phyloP scores from a whole-genome alignment of 805 yeast genomes.

The Cyberlindnera xishuangbannaensis region DNA sequence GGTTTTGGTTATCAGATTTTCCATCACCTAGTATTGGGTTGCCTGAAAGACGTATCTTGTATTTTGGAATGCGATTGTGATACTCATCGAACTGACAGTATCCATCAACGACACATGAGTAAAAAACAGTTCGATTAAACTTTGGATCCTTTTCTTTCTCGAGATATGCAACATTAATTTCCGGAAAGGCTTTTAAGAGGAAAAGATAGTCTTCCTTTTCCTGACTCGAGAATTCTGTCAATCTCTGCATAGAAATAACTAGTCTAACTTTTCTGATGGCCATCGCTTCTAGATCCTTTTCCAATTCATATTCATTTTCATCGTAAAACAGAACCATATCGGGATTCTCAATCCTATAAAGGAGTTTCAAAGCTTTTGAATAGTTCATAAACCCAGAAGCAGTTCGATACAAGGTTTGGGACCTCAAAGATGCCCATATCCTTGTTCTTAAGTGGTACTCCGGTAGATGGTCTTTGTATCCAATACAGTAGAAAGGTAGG shows the following conservation, averaged over 20 bases:
- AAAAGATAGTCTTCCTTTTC: constrained; percentile 67
- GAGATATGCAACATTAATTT: constrained; percentile 48
- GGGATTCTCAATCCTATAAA: constrained; percentile 63
- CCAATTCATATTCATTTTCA: constrained; percentile 49
- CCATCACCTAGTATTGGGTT: constrained; percentile 97
- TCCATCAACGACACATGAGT: constrained; percentile 67
- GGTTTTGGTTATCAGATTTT: constrained; percentile 92
- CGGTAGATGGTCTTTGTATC: constrained; percentile 62
- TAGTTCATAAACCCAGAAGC: constrained; percentile 82
- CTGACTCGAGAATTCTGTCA: constrained; percentile 52
- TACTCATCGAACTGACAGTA: constrained; percentile 46
- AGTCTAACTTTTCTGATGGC: constrained; percentile 76
- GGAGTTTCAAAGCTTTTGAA: constrained; percentile 60
- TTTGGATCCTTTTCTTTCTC: constrained; percentile 27
- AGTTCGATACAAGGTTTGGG: constrained; percentile 81
- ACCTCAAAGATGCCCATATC: constrained; percentile 80
- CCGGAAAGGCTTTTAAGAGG: constrained; percentile 69
- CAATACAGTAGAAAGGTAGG: constrained; percentile 65
- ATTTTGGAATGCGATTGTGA: constrained; percentile 55
- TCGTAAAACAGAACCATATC: constrained; percentile 40
- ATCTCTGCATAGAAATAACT: constrained; percentile 84
- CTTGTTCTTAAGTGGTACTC: constrained; percentile 66
- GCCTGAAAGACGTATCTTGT: constrained; percentile 75
- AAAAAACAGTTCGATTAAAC: constrained; percentile 33
- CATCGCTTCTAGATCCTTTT: constrained; percentile 62